Evolutionary conservation across 768 basidiomycete genomes (phyloP).

Genomic region (Podaxis rugospora): DNA sequence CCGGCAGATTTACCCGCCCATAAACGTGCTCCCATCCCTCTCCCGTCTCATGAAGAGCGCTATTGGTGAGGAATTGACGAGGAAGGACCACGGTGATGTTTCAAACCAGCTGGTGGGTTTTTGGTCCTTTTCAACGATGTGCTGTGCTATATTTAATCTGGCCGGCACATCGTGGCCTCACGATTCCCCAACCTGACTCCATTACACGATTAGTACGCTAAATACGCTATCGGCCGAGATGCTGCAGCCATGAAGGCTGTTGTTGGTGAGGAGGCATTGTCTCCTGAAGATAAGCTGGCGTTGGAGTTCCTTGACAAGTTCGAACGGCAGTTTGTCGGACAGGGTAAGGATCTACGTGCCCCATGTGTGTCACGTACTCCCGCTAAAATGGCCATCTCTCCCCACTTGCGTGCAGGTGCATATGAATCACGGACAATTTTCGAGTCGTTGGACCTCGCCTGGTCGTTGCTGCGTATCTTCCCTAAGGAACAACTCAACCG

Average conservation of each 20-base stretch:
- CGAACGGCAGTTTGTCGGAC: conserved; percentile 94
- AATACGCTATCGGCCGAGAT: conserved; percentile 97
- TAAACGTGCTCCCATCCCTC: conserved; percentile 97
- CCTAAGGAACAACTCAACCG: conserved; percentile 98
- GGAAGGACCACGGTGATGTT: conserved; percentile 98
- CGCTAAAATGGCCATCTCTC: conserved; percentile 3
- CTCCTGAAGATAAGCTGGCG: conserved; percentile 92
- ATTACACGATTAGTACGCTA: conserved; percentile 69
- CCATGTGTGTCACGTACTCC: neutral
- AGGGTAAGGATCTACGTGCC: conserved; percentile 54
- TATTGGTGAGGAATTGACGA: conserved; percentile 94
- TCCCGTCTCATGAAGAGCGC: conserved; percentile 99
- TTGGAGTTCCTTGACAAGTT: conserved; percentile 98
- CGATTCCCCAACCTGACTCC: neutral
- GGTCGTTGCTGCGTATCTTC: conserved; percentile 96
- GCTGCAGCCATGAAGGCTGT: conserved; percentile 99
- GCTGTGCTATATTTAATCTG: neutral
- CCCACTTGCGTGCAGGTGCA: conserved; percentile 47
- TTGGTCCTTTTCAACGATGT: conserved; percentile 3
- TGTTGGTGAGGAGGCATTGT: conserved; percentile 96
- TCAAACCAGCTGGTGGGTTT: conserved; percentile 90
- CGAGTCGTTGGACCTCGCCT: conserved; percentile 95
- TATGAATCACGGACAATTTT: conserved; percentile 97
- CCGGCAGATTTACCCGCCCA: conserved; percentile 96
- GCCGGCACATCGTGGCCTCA: neutral